Evolutionary conservation across 2,329 filamentous ascomycete species (phyloP), one percentile per base, ranked within the genome.

Genomic region (Pseudonectria buxi): DNA sequence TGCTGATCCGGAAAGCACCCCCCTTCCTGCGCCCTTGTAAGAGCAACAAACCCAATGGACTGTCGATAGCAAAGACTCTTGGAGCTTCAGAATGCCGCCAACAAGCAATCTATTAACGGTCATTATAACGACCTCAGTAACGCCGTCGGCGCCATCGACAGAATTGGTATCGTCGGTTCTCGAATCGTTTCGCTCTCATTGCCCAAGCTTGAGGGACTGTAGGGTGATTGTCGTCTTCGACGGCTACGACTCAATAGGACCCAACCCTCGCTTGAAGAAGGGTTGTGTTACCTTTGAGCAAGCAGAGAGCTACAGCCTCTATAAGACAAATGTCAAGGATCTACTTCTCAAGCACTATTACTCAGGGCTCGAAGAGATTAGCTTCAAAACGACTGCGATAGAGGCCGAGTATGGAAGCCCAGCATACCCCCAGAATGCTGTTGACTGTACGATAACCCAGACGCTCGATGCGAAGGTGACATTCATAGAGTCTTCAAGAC

Each of bases 51-150:
- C 18, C 9, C 18, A 22, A 22, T 22, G 18, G 18, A 22, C 18
- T 22, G 18, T 5, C 18, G 18, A 9, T 22, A 22, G 9, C 18
- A 22, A 22, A n/a, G n/a, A 22, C 18, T 22, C 5, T 22, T 22
- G 18, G 18, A 9, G 5, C 9, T 22, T 22, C 18, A 9, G 18
- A 9, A 22, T 22, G 18, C 18, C 18, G 9, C 18, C 18, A 6
- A 22, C 18, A 6, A 30, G 28, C 6, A 30, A 6, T 6, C 32
- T 34, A 5, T 24, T 54, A 14, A 61, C 58, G 1, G 47, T 60
- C 13, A 63, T 76, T 31, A 63, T 76, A 43, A 75, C 72, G 2
- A 76, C 72, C 0, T 76, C 72, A 3, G 65, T 72, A 1, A 76
- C 72, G 0, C 72, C 72, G 0, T 76, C 72, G 1, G 65, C 68